phyloP scores from a whole-genome alignment of 805 yeast genomes.

The Ogataea trehalophila region DNA sequence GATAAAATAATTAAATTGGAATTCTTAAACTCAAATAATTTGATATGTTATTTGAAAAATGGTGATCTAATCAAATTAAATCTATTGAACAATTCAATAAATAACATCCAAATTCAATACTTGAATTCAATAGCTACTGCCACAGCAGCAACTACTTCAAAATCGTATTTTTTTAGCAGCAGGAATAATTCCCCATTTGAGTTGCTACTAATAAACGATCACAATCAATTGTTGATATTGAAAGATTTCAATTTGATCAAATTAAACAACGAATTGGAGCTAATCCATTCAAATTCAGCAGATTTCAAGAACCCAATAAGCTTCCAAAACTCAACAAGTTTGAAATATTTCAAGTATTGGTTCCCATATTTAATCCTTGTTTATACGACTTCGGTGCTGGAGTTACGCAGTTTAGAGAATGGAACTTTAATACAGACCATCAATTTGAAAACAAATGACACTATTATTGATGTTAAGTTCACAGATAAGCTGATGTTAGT shows the following conservation, averaged over 20 bases:
- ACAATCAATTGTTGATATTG: conserved; percentile 23
- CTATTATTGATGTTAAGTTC: conserved; percentile 17
- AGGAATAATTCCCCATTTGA: conserved; percentile 12
- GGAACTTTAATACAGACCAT: conserved; percentile 31
- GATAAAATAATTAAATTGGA: conserved; percentile 23
- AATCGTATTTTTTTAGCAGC: conserved; percentile 19
- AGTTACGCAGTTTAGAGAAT: conserved; percentile 34
- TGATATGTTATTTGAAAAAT: conserved; percentile 20
- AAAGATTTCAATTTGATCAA: conserved; percentile 23
- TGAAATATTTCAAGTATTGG: conserved; percentile 25
- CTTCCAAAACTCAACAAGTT: conserved; percentile 1
- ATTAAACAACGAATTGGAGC: conserved; percentile 19
- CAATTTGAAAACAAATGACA: conserved; percentile 1
- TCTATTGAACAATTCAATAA: conserved; percentile 10
- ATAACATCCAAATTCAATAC: conserved; percentile 21
- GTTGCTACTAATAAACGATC: conserved; percentile 21
- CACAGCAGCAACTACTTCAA: conserved; percentile 3
- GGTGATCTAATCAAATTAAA: conserved; percentile 21
- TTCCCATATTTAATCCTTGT: conserved; percentile 37
- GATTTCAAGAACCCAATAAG: conserved; percentile 19
- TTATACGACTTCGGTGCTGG: conserved; percentile 26
- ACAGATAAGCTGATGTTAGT: conserved; percentile 26
- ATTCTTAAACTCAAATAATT: conserved; percentile 20
- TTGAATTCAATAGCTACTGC: conserved; percentile 8
- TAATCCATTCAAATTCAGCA: conserved; percentile 13